Evolutionary conservation across 257 asterid species (phyloP), one percentile per base, ranked within the genome.

Genomic region (Solanum clarkiae): DNA sequence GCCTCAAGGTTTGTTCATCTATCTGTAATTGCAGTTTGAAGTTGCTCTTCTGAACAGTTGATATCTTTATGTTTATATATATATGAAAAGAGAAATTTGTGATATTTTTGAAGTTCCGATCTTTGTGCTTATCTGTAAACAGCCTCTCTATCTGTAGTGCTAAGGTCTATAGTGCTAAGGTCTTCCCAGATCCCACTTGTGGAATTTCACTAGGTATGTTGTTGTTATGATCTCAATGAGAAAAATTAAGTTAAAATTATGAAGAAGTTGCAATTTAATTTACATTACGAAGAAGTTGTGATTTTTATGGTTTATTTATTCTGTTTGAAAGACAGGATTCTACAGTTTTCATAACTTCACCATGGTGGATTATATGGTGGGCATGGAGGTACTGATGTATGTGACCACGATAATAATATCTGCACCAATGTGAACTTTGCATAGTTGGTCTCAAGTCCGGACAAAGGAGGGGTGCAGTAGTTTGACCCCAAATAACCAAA

Each of bases 1-100:
- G 98, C 84, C 89, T 94, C 4, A 89, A 89, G 88, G 99, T 95
- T 72, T 65, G 84, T 80, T 22, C 66, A 9, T 59, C 13, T 85
- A 14, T 77, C 24, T 10, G 6, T 53, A 26, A 10, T 53, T 77
- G 62, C 13, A 4, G 57, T 75, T 75, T 49, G 22, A 75, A 49
- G 14, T 16, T 16, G 75, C 49, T 69, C 22, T 36, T 69, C 8
- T 32, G 36, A 32, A 32, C 3, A 68, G 15, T 16, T 36, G 77
- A 14, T 5, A 15, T 16, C 24, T 36, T 36, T 32, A 6, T 68
- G 74, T 44, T 14, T 66, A 63, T 63, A 7, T 29, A 65, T 7
- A 65, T 7, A 6, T 36, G 42, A 36, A 36, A 36, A 36, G 42
- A 36, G 42, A 36, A 36, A 36, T 36, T 36, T 36, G 42, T 36